Conservation (phyloP, 2,329 filamentous ascomycete genomes). For the Hyphodiscus sp. region DNA sequence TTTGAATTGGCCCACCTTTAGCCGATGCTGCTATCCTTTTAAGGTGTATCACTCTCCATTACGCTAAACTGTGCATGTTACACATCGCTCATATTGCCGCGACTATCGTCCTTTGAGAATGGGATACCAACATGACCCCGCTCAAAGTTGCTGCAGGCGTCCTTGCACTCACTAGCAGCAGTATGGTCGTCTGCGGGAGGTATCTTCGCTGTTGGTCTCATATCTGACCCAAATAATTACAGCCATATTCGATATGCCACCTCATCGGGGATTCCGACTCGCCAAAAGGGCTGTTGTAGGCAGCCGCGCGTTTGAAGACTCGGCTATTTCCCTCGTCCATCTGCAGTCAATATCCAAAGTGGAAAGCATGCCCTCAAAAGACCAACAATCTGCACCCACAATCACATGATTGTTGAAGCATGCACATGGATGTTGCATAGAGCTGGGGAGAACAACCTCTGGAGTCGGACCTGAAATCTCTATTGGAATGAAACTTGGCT, state of each 20-base stretch:
- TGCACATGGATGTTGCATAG: slow-evolving; percentile 7
- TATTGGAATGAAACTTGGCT: not conserved
- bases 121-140: not conserved
- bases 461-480: not conserved
- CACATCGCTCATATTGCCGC: not conserved
- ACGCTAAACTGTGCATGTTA: not conserved
- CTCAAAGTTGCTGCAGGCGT: not conserved
- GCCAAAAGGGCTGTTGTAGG: not conserved
- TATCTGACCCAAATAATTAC: not conserved
- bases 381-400: slow-evolving; percentile 1
- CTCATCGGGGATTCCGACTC: not conserved
- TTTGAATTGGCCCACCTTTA: not conserved
- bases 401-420: slow-evolving; percentile 11
- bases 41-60: not conserved
- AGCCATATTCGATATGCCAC: not conserved
- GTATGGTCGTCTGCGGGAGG: not conserved
- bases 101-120: not conserved
- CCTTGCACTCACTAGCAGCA: not conserved
- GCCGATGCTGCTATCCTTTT: not conserved
- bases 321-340: not conserved
- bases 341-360: not conserved
- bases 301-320: not conserved
- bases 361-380: not conserved
- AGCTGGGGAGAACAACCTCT: slow-evolving; percentile 9
- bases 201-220: not conserved